Evolutionary conservation across 768 basidiomycete genomes (phyloP).

Genomic region (Sporobolomyces phaffii): DNA sequence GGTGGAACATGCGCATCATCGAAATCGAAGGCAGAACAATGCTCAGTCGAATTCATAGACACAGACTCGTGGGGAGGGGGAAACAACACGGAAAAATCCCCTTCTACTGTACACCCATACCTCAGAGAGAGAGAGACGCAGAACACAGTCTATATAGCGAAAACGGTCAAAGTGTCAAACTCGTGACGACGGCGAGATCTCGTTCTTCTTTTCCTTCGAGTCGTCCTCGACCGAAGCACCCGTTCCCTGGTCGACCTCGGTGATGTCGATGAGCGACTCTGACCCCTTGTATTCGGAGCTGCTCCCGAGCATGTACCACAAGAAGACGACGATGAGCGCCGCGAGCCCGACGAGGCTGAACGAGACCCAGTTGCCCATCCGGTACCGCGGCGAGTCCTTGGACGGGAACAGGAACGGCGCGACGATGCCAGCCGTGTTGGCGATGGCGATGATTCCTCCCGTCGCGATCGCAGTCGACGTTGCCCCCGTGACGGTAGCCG

Average conservation of each 20-base stretch:
- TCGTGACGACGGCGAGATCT: no score
- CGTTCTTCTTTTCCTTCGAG: conserved; percentile 47
- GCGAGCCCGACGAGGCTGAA: conserved; percentile 41
- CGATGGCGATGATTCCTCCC: conserved; percentile 40
- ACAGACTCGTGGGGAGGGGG: no score
- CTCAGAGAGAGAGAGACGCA: no score
- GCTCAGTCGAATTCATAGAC: no score
- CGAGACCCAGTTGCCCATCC: conserved; percentile 43
- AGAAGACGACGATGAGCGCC: conserved; percentile 24
- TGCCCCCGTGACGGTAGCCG: conserved; percentile 41
- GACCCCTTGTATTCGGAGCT: conserved; percentile 21
- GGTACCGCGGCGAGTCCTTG: conserved; percentile 24
- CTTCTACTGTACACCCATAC: no score
- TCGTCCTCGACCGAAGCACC: conserved; percentile 48
- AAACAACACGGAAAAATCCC: no score
- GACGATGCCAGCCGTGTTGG: conserved; percentile 42
- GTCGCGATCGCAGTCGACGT: conserved; percentile 44
- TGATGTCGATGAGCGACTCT: conserved; percentile 35
- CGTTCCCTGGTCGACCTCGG: conserved; percentile 49
- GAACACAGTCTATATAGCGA: no score
- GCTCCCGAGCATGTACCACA: conserved; percentile 42
- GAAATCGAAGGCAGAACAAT: no score
- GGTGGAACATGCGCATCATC: no score
- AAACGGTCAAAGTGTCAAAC: no score
- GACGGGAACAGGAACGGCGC: conserved; percentile 43